Base-by-base conservation (phyloP, 1,284 basidiomycete species). In the Vanrija pseudolonga region DNA sequence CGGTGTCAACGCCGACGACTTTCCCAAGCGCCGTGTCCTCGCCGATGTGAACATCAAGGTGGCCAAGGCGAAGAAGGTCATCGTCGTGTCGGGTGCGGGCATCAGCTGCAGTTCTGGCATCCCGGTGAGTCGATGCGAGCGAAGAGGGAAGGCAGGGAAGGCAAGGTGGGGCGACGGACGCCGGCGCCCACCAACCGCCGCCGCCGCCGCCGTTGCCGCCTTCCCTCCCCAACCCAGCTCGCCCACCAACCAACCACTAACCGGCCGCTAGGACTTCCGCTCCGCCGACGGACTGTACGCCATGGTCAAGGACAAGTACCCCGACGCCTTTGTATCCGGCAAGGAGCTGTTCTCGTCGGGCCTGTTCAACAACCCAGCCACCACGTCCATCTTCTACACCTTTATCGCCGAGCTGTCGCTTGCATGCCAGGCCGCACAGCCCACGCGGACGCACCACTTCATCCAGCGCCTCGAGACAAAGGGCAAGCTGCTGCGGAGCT, bases 31-130 rank as follows among this genome's bases (percentile, higher is more conserved):
- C 11, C 49, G 64, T 17, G 53, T 83, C 12, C 80, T 93, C 3
- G 72, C 80, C 6, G 84, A 85, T 50, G 74, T 94, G 40, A 90
- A 89, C 11, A 79, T 84, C 3, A 79, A 85, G 6, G 85, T 95
- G 37, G 86, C 86, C 17, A 92, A 88, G 76, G 84, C 84, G 74
- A 90, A 86, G 77, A 86, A 84, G 76, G 87, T 92, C 56, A 82
- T 95, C 15, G 84, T 93, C 7, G 87, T 95, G 61, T 89, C 88
- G 41, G 92, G 92, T 18, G 92, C 92, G 7, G 92, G 92, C 42
- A 93, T 95, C 55, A 93, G 90, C 28, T 95, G 91, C 72, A 90
- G 88, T 22, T 89, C 86, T 70, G 92, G 92, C 45, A 93, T 96
- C 66, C 92, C 92, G 7, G 91, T 94, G 68, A 65, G 86, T 78